Conservation (phyloP, 371 early-diverging fungal genomes). For the Fennellomyces sp. region DNA sequence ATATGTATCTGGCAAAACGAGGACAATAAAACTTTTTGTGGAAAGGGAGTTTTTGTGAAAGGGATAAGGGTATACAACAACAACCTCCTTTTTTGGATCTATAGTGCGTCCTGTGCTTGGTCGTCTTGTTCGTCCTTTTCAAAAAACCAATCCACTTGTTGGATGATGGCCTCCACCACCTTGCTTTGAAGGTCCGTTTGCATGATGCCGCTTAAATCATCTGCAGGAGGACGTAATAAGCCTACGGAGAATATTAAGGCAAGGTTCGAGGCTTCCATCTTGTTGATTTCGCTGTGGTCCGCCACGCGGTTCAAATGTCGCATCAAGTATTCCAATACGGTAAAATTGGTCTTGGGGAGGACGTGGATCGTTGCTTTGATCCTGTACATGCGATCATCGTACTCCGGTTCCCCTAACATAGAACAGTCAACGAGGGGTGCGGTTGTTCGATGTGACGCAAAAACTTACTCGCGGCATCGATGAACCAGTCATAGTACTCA, state of each 20-base stretch:
- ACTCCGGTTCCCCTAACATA: conserved; percentile 63
- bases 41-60: too few relatives aligned
- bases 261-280: conserved; percentile 86
- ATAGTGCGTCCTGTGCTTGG: background rate
- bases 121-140: conserved; percentile 31
- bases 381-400: conserved; percentile 73
- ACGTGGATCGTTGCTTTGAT: conserved; percentile 73
- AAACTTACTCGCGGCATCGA: conserved; percentile 72
- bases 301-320: conserved; percentile 71
- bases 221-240: conserved; percentile 50
- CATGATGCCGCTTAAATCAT: conserved; percentile 56
- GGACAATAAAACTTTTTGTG: too few relatives aligned
- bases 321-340: conserved; percentile 72
- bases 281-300: conserved; percentile 69
- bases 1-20: conserved; percentile 55
- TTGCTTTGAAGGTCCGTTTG: conserved; percentile 59
- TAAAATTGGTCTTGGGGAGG: conserved; percentile 71
- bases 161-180: conserved; percentile 60
- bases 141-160: conserved; percentile 68
- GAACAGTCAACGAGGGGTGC: background rate
- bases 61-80: background rate
- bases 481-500: conserved; percentile 78
- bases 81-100: background rate
- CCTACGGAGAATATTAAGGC: conserved; percentile 84
- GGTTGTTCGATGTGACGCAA: background rate